Base-by-base conservation (phyloP, 352 stramenopile species). In the Thalassiosira livingstoniorum region DNA sequence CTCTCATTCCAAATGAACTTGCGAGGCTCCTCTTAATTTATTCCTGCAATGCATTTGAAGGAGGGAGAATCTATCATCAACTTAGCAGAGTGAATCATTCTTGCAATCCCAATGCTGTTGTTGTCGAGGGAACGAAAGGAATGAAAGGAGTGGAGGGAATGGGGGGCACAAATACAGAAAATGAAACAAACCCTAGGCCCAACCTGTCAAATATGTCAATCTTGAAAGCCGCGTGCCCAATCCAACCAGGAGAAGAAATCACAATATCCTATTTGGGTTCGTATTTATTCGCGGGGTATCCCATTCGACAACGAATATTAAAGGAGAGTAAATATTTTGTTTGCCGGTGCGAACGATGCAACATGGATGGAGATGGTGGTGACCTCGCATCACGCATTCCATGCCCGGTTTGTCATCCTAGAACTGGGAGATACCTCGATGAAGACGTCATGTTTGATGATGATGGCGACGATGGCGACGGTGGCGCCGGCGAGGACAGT, bases 361-460 rank as follows among this genome's bases (percentile, higher is more conserved):
- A 2, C 21, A 58, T 13, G n/a, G 57, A 37, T 55, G 39, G n/a
- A 18, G 47, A 35, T 39, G 27, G 34, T 5, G 67, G 69, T 15
- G 90, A 94, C 81, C 32, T 73, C 13, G 87, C 90, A 57, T 85
- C 74, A 31, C 43, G 53, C 37, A 84, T 93, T 37, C 90, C 90
- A 23, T 94, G 90, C 76, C 85, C 82, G 1, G 75, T 75, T 35
- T 88, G 79, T 76, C 88, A 94, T 72, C 85, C 83, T 34, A 62
- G 90, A 29, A 64, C 60, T 43, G 78, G 85, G 58, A 58, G 86
- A 65, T 92, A 90, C 35, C 64, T 94, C 4, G 88, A 93, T 27
- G 88, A 93, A 77, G 87, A 93, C 60, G 73, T 87, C 21, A 87
- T 92, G 73, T 94, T 92, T 51, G 88, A 94, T 65, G 87, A 94